Conservation (phyloP, 768 basidiomycete genomes). For the Astraeus odoratus region DNA sequence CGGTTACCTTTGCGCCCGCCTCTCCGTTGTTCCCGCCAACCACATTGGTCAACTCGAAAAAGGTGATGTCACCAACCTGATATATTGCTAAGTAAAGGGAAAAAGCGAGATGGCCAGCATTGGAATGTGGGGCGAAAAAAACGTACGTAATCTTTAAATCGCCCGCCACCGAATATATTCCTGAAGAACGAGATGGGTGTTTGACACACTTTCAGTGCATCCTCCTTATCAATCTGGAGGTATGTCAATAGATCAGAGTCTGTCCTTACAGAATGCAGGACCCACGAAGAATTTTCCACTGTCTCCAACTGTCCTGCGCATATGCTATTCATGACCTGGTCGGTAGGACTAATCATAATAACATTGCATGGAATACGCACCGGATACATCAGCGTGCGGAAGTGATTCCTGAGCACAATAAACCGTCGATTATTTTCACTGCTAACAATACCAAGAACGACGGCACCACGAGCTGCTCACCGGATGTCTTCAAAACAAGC, state of each 20-base stretch:
- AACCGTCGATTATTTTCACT: not conserved
- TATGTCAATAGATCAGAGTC: not conserved
- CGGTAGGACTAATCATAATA: not conserved
- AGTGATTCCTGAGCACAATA: not conserved
- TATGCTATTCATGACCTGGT: not conserved
- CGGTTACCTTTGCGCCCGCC: not conserved
- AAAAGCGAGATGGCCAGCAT: not conserved
- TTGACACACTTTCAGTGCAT: not conserved
- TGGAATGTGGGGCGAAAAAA: not conserved
- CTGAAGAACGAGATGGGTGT: not conserved
- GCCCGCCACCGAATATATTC: not conserved
- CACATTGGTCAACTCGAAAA: not conserved
- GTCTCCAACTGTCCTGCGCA: not conserved
- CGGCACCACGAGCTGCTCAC: not conserved
- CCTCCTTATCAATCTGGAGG: not conserved
- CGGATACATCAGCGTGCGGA: not conserved
- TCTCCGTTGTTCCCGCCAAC: not conserved
- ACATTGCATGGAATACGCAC: not conserved
- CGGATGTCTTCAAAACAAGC: not conserved
- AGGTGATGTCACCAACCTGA: not conserved
- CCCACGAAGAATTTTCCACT: not conserved
- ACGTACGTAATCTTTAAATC: not conserved
- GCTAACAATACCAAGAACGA: not conserved
- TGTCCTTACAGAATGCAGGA: not conserved
- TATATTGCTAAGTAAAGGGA: not conserved